Evolutionary conservation across 345 rosid species (phyloP).

Genomic region (Leavenworthia alabamica): DNA sequence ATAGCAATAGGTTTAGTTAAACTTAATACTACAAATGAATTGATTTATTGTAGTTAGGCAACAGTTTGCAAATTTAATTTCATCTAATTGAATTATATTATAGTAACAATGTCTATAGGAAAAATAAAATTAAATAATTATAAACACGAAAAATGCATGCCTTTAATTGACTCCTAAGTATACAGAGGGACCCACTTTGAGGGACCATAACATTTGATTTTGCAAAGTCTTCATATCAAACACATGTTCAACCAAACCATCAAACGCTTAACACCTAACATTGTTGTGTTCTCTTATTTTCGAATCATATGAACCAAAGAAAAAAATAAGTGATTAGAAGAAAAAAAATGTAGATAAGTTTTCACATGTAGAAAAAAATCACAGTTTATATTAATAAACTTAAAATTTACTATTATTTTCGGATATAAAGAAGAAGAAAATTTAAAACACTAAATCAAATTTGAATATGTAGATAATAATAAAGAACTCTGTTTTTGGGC

Average conservation of each 20-base stretch:
- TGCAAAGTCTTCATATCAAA: constrained; percentile 15
- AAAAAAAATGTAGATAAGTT: background rate
- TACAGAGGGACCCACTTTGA: constrained; percentile 16
- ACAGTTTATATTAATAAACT: background rate
- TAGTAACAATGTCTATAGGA: constrained; percentile 2
- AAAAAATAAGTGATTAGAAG: background rate
- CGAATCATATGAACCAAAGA: background rate
- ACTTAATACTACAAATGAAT: background rate
- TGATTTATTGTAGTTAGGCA: constrained; percentile 19
- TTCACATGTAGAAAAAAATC: background rate
- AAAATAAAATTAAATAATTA: background rate
- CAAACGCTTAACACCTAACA: constrained; percentile 3
- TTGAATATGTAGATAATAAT: too few relatives aligned
- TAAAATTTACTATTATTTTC: background rate
- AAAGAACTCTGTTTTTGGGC: too few relatives aligned
- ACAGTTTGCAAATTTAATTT: constrained; percentile 9
- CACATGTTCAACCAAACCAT: constrained; percentile 30
- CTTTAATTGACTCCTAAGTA: constrained; percentile 27
- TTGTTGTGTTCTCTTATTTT: background rate
- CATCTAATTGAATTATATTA: constrained; percentile 4
- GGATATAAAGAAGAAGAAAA: too few relatives aligned
- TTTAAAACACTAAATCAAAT: too few relatives aligned
- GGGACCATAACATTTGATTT: constrained; percentile 17
- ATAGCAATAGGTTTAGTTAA: background rate
- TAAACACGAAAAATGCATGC: constrained; percentile 22